Evolutionary conservation across 1,284 basidiomycete species (phyloP).

Genomic region (Ustilago trichophora): DNA sequence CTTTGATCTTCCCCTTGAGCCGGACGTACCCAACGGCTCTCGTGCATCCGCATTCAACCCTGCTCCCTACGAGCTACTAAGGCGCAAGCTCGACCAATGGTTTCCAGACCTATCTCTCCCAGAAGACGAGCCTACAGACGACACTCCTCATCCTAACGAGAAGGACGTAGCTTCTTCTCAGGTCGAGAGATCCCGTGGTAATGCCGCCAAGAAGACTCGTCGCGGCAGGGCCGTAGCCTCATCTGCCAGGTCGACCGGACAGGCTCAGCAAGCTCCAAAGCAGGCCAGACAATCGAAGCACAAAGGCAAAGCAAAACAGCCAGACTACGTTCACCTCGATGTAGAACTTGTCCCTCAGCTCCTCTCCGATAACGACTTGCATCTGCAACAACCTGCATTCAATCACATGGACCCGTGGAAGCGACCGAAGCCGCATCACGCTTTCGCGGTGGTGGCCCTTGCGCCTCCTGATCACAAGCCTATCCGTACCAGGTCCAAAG

Average conservation of each 20-base stretch:
- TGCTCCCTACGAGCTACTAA: constrained; percentile 12
- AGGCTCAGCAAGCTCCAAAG: background rate
- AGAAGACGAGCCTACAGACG: background rate
- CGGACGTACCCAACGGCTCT: constrained; percentile 6
- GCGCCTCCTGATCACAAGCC: constrained; percentile 20
- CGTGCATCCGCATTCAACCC: constrained; percentile 26
- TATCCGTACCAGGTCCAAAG: background rate
- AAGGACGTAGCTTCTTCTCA: no score
- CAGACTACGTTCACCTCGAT: constrained; percentile 26
- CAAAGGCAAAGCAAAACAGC: constrained; percentile 8
- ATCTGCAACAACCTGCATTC: constrained; percentile 1
- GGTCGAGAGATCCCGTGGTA: no score
- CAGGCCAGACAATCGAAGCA: background rate
- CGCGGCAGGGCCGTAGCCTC: background rate
- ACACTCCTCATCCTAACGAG: background rate
- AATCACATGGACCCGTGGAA: background rate
- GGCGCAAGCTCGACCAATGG: constrained; percentile 12
- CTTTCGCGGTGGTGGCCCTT: constrained; percentile 23
- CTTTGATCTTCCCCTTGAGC: constrained; percentile 37
- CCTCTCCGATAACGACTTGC: background rate
- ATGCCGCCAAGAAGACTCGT: no score
- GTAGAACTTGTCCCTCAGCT: constrained; percentile 29
- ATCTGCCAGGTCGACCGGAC: background rate
- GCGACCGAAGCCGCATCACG: constrained; percentile 1
- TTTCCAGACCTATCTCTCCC: constrained; percentile 11